Base-by-base conservation (phyloP, 148 eudicot genomes). In the Camellia lanceoleosa region DNA sequence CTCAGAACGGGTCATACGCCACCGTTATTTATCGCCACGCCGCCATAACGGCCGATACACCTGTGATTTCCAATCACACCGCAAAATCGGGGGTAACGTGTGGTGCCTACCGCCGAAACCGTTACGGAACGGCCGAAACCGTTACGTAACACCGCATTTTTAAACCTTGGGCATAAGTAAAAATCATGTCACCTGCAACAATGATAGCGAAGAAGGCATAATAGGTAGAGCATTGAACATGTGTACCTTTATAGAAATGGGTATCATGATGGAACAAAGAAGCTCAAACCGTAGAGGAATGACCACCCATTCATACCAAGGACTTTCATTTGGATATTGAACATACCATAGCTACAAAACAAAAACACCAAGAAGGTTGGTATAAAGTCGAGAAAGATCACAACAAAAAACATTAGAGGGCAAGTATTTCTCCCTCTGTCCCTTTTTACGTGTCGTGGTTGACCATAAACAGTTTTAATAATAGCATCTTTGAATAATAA, bases 181-280 rank as follows among this genome's bases (percentile, higher is more conserved):
- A 66, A 54, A 5, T 5, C 9, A 30, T 65, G 8, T 14, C 47
- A 66, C 38, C 49, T 47, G 30, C 64, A 49, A 49, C 10, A 14
- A 75, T 43, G 19, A 69, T 1, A 42, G 16, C 5, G 18, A 46
- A 30, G 2, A 30, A 43, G 52, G 52, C 49, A 59, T 2, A 75
- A 66, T 2, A 73, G 69, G 14, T 47, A 76, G 38, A 30, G 65
- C 78, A 73, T 18, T 18, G 19, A 70, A 80, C 44, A 61, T 18
- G 38, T 54, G 74, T 81, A 96, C 99, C 99, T 96, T 96, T 82
- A 96, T 91, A 52, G 99, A 96, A 84, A 96, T 96, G 19, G 99
- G 99, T 85, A 96, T 96, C 99, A 96, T 96, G 84, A 96, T 93
- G 77, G 99, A 96, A 81, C 98, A 96, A 72, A 96, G 94, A 83